Evolutionary conservation across 2,329 filamentous ascomycete species (phyloP).

Genomic region (Phialemoniopsis sp.): DNA sequence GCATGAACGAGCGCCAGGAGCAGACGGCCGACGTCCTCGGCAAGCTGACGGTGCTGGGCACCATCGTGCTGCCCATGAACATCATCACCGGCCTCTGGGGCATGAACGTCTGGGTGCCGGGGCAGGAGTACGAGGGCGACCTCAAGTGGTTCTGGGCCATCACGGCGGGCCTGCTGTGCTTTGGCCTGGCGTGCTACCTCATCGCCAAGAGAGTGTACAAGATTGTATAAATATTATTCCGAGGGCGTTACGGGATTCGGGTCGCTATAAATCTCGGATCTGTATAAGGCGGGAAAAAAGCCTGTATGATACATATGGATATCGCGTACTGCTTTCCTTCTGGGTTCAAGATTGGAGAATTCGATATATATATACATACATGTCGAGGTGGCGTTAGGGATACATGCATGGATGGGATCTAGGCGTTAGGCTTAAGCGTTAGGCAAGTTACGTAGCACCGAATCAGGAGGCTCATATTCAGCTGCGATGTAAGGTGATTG

Average conservation of each 20-base stretch:
- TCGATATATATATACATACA: not conserved
- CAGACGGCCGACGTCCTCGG: constrained; percentile 92
- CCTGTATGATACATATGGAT: too few species aligned
- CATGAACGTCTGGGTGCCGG: constrained; percentile 97
- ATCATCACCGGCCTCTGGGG: constrained; percentile 98
- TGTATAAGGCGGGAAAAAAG: too few species aligned
- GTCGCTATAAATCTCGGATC: too few species aligned
- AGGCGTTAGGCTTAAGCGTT: too few species aligned
- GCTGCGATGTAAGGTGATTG: too few species aligned
- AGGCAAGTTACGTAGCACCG: too few species aligned
- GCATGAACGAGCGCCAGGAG: constrained; percentile 97
- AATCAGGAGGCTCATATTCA: too few species aligned
- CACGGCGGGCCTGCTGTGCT: constrained; percentile 71
- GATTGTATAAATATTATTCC: constrained; percentile 53
- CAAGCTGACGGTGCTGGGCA: constrained; percentile 91
- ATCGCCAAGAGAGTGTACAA: constrained; percentile 82
- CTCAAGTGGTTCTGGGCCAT: constrained; percentile 72
- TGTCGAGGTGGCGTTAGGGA: too few species aligned
- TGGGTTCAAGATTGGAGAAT: too few species aligned
- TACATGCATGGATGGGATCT: too few species aligned
- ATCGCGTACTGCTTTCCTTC: too few species aligned
- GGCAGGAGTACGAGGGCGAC: constrained; percentile 75
- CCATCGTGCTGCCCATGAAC: constrained; percentile 97
- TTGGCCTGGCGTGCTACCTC: constrained; percentile 75
- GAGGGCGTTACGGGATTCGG: too few species aligned